Conservation (phyloP, 768 basidiomycete genomes). For the Trichaptum fuscoviolaceum region DNA sequence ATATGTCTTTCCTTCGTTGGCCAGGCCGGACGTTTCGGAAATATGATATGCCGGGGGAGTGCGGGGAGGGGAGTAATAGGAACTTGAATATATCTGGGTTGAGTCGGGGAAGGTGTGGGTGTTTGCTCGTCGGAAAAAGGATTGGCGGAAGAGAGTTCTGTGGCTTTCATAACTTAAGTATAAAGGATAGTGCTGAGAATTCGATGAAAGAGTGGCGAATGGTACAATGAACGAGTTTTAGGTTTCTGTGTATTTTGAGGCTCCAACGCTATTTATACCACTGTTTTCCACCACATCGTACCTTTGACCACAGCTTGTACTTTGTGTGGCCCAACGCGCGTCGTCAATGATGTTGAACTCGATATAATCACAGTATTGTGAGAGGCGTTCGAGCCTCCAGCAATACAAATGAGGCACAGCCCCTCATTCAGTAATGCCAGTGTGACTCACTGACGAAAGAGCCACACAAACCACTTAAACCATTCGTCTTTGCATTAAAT, state of each 20-base stretch:
- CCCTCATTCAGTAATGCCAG: neutral
- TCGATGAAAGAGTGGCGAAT: neutral
- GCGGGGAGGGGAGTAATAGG: neutral
- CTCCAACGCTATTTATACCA: neutral
- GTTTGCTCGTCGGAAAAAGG: neutral
- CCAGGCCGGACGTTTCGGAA: neutral
- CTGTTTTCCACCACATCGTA: neutral
- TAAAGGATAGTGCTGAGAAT: neutral
- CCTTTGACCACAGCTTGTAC: neutral
- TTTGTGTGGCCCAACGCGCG: neutral
- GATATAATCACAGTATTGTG: neutral
- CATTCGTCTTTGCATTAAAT: neutral
- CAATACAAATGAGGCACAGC: neutral
- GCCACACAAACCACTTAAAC: neutral
- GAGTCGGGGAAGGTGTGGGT: neutral
- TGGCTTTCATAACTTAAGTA: neutral
- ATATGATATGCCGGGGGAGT: neutral
- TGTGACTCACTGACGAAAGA: neutral
- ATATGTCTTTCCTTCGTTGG: neutral
- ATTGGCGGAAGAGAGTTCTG: neutral
- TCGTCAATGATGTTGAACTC: neutral
- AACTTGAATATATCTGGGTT: neutral
- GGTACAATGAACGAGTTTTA: neutral
- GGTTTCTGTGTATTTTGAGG: neutral
- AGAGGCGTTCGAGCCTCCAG: neutral